Evolutionary conservation across 164 flowering plant genomes (phyloP).

Genomic region (Dillenia suffruticosa): DNA sequence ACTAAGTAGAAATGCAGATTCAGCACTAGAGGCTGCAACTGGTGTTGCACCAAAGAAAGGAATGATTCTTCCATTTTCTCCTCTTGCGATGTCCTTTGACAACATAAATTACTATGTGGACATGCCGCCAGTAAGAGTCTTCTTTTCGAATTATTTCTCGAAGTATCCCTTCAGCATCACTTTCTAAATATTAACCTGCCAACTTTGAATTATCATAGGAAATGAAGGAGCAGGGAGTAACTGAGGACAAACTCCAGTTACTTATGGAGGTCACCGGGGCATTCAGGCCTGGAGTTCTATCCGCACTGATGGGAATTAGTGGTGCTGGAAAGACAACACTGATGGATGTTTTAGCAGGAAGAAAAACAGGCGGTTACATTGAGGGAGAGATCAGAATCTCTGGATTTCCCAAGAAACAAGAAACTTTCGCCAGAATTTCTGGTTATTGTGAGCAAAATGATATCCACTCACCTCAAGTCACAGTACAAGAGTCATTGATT

Average conservation of each 20-base stretch:
- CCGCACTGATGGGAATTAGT: constrained; percentile 34
- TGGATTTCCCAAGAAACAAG: constrained; percentile 66
- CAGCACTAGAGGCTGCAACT: constrained; percentile 25
- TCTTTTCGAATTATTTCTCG: too few relatives aligned
- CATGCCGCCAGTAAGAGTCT: constrained; percentile 74
- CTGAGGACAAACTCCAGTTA: constrained; percentile 56
- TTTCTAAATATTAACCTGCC: too few relatives aligned
- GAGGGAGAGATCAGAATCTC: constrained; percentile 71
- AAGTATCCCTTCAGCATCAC: too few relatives aligned
- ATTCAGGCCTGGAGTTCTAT: constrained; percentile 61
- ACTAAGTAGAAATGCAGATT: constrained; percentile 25
- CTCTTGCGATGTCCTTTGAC: constrained; percentile 84
- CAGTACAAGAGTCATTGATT: constrained; percentile 44
- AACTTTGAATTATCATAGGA: constrained; percentile 27
- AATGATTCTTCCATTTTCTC: constrained; percentile 90
- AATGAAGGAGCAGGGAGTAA: constrained; percentile 70
- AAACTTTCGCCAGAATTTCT: constrained; percentile 73
- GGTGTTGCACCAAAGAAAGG: constrained; percentile 69
- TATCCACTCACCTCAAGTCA: too few relatives aligned
- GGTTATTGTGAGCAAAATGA: too few relatives aligned
- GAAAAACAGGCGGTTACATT: constrained; percentile 9
- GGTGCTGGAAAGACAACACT: constrained; percentile 83
- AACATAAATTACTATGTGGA: constrained; percentile 78
- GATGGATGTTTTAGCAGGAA: constrained; percentile 80
- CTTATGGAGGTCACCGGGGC: constrained; percentile 67